Evolutionary conservation across 2,329 filamentous ascomycete genomes (phyloP).

Genomic region (Mycogone perniciosa): DNA sequence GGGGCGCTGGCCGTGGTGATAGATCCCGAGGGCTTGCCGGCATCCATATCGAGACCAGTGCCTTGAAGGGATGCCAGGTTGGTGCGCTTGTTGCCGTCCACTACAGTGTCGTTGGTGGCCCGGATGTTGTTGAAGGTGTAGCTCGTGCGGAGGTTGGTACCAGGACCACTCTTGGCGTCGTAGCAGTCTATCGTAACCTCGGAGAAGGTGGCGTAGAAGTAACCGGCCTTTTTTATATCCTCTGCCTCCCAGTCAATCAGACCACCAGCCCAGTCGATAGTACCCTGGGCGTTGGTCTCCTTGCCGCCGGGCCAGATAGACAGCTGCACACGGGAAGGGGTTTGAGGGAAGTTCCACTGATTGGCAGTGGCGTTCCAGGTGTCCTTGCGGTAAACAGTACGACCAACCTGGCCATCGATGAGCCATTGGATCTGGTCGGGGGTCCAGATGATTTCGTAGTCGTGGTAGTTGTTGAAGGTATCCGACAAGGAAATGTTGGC

Average conservation of each 20-base stretch:
- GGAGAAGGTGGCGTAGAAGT: slow-evolving; percentile 78
- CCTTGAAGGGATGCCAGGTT: slow-evolving; percentile 72
- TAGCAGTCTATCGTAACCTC: slow-evolving; percentile 84
- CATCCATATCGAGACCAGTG: slow-evolving; percentile 70
- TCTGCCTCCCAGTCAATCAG: slow-evolving; percentile 72
- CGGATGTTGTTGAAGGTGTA: slow-evolving; percentile 66
- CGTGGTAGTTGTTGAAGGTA: slow-evolving; percentile 74
- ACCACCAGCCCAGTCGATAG: slow-evolving; percentile 87
- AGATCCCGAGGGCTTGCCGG: slow-evolving; percentile 21
- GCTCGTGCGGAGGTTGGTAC: slow-evolving; percentile 60
- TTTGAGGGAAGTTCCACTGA: slow-evolving; percentile 84
- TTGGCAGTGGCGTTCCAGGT: slow-evolving; percentile 83
- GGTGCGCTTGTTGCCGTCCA: slow-evolving; percentile 68
- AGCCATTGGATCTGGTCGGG: slow-evolving; percentile 82
- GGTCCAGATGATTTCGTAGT: slow-evolving; percentile 90
- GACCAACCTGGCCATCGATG: slow-evolving; percentile 72
- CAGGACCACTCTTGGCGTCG: slow-evolving; percentile 54
- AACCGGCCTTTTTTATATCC: slow-evolving; percentile 76
- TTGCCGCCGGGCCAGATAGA: slow-evolving; percentile 95
- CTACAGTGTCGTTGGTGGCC: slow-evolving; percentile 70
- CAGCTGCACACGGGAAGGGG: slow-evolving; percentile 81
- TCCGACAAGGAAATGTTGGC: slow-evolving; percentile 61
- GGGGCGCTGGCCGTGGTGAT: slow-evolving; percentile 15
- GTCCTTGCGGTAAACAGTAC: slow-evolving; percentile 65
- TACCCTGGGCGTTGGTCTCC: slow-evolving; percentile 71